Base-by-base conservation (phyloP, 2,329 filamentous ascomycete species). In the Alternaria alternata region DNA sequence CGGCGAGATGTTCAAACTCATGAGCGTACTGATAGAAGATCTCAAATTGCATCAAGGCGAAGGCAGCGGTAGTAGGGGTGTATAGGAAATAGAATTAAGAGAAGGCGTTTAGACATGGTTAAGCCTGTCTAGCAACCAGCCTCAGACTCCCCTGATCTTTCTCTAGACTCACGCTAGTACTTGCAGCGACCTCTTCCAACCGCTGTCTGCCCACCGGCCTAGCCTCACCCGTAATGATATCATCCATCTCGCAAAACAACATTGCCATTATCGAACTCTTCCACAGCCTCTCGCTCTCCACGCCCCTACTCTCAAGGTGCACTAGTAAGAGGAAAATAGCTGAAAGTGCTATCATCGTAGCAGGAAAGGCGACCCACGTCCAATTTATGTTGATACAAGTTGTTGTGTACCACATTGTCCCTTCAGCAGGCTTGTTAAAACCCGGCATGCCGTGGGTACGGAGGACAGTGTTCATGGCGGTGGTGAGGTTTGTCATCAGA, bases 1-100 rank as follows among this genome's bases (percentile, higher is more conserved):
- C 1, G 76, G 74, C 26, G 76, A 78, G 61, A 77, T 78, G 74
- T 78, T 76, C 34, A 78, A 78, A 61, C 64, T 75, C 39, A 68
- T 77, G 22, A 73, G 74, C 54, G 64, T 54, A 6, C 51, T 78
- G 54, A 73, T 78, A 48, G 68, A 63, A 38, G 71, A 75, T 34
- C 24, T 71, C 18, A 64, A 65, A 24, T n/a, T 14, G 30, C 34
- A n/a, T 14, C 34, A 18, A 11, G 24, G 49, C 36, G 36, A 51
- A 51, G 46, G 30, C 24, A 11, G 49, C 16, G 34, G 34, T 28
- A 12, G 49, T 30, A 51, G n/a, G 28, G 11, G 11, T 30, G 34
- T n/a, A 30, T 28, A 39, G 16, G n/a, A 51, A 41, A 6, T 20
- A 47, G 1, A 24, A 24, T 14, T 8, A 49, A 11, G 20, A 36